Evolutionary conservation across 2,329 filamentous ascomycete species (phyloP), one percentile per base, ranked within the genome.

Genomic region (Penicillium sp.): DNA sequence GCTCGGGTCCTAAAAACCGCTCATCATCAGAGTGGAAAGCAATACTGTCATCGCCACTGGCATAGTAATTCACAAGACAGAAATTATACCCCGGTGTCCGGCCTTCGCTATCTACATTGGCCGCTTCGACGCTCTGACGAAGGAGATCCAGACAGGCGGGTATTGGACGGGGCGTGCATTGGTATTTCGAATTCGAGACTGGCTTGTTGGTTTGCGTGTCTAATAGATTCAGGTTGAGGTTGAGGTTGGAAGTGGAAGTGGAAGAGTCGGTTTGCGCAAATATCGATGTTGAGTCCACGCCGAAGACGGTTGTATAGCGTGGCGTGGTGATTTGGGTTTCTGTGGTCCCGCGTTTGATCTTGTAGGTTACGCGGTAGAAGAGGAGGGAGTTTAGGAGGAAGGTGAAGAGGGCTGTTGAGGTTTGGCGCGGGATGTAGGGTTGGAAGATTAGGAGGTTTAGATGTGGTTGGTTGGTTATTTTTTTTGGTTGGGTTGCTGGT

Each of bases 1-100:
- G 87, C 14, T 84, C 72, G 0, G 71, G 56, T 0, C 87, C 88
- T 0, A 92, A 77, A 58, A 92, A 93, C 5, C 80, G 76, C 72
- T 92, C 88, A 61, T 92, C 87, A 58, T 92, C 88, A 41, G 83
- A 87, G 67, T 92, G 87, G 62, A 86, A 92, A 10, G 83, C 80
- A 41, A 92, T 92, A 57, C 84, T 88, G 65, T 92, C 87, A 5
- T 81, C 74, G 0, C 88, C 87, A 3, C 80, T 80, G n/a, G 84
- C 84, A 63, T 92, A 92, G 71, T 92, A 92, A 63, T 92, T 92
- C 4, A 92, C 86, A 1, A 92, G 77, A 52, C 84, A 87, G 64
- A 91, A 89, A 64, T 92, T 92, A 70, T 86, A 92, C 1, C 64
- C 77, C 60, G 80, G 80, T 0, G 85, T 31, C 19, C 22, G 16